These are phyloP conservation scores for Gilbertella persicaria DNA, from an alignment of 371 early-diverging fungal genomes.

Conservation along the genomic window DNA sequence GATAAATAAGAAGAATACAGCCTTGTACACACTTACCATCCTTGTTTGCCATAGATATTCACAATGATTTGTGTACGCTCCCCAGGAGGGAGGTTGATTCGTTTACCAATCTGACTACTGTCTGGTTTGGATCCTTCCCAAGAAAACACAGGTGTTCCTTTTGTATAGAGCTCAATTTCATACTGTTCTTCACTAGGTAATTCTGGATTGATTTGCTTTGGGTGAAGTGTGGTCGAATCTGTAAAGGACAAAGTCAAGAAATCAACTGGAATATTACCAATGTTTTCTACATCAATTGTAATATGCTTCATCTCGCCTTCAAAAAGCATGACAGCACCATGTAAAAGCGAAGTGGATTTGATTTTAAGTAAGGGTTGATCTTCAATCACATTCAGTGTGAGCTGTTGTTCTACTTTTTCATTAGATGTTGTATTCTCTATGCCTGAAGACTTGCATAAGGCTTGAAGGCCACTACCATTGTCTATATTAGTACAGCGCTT, in stretches of 20 bases:
- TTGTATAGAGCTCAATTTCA: slow-evolving; percentile 75
- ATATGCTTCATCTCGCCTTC: slow-evolving; percentile 82
- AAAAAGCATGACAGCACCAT: slow-evolving; percentile 79
- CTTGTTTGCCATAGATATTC: slow-evolving; percentile 78
- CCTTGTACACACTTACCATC: too few relatives aligned
- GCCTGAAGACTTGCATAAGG: slow-evolving; percentile 4
- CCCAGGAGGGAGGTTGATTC: slow-evolving; percentile 58
- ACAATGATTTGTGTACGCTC: slow-evolving; percentile 56
- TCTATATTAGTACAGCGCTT: background rate
- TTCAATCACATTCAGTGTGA: slow-evolving; percentile 50
- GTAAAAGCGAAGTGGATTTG: slow-evolving; percentile 60
- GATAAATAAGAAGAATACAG: background rate
- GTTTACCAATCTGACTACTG: slow-evolving; percentile 37
- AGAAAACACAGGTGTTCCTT: slow-evolving; percentile 66
- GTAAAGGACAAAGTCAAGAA: slow-evolving; percentile 71
- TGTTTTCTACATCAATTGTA: slow-evolving; percentile 70
- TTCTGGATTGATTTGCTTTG: slow-evolving; percentile 53
- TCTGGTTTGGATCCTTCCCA: slow-evolving; percentile 55
- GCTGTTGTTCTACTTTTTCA: background rate
- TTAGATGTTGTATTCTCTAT: background rate
- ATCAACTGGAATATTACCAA: slow-evolving; percentile 72
- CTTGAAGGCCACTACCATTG: slow-evolving; percentile 15
- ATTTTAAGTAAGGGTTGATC: slow-evolving; percentile 72
- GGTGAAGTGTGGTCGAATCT: slow-evolving; percentile 60
- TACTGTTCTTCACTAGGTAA: slow-evolving; percentile 76